Base-by-base conservation (phyloP, 768 basidiomycete genomes). In the Coprinellus micaceus region DNA sequence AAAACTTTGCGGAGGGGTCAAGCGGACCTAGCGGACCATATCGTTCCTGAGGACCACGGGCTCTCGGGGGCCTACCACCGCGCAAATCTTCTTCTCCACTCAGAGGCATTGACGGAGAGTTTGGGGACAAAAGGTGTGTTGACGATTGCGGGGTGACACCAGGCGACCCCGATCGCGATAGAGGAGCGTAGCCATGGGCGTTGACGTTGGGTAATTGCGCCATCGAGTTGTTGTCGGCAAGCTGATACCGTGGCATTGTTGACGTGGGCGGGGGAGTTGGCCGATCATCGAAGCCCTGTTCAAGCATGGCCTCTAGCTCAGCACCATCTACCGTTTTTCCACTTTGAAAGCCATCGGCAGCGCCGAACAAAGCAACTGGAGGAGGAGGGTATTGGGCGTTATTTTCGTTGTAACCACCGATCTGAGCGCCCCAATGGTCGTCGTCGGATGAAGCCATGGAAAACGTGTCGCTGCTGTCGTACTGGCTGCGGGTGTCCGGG, bases 351-450 rank as follows among this genome's bases (percentile, higher is more conserved):
- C 65, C 54, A 24, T 68, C 63, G 33, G 71, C 69, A 15, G 81
- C 73, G 17, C 79, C 61, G 22, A 80, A 71, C 6, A 94, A 76
- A 1, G 81, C 89, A n/a, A 84, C 77, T 11, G 94, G 94, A 0
- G 95, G 94, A 4, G 91, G 90, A 30, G 93, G 89, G 63, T 86
- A 94, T 63, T 85, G 81, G 26, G 74, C 60, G 67, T 82, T 82
- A 66, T 90, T 78, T 70, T 98, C 95, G 70, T 98, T 96, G 72
- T 98, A 98, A 46, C 83, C 92, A 11, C 96, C 95, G 53, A 99
- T 94, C 69, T 99, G 95, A 3, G 82, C 76, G 2, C 94, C 94
- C 94, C 95, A 99, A 30, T 93, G 87, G 66, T 98, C 96, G 41
- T 96, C 94, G 33, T 98, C 96, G 9, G 92, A 91, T 3, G 91